phyloP scores from a whole-genome alignment of 352 stramenopile genomes.

The Peronospora destructor region DNA sequence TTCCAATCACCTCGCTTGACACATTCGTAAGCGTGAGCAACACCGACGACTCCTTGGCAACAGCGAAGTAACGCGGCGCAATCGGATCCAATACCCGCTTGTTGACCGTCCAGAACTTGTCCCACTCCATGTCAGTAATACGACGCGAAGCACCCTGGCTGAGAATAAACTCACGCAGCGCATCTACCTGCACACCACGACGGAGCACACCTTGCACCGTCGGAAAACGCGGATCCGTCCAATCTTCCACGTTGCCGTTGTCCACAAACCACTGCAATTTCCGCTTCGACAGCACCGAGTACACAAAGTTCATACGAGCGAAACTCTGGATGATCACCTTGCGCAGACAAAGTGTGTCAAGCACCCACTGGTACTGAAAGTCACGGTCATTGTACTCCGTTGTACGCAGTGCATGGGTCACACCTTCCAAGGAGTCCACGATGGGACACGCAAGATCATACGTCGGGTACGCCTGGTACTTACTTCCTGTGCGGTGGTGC shows the following conservation, averaged over 20 bases:
- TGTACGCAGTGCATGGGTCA: conserved; percentile 97
- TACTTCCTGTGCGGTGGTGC: conserved; percentile 90
- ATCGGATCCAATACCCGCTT: conserved; percentile 96
- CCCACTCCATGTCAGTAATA: conserved; percentile 99
- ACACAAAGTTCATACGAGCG: conserved; percentile 98
- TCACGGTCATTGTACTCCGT: conserved; percentile 99
- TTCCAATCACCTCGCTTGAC: conserved; percentile 43
- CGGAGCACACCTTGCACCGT: conserved; percentile 96
- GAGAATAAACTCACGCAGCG: conserved; percentile 96
- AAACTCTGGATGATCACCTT: conserved; percentile 92
- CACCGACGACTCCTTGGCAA: conserved; percentile 87
- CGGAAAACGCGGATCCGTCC: conserved; percentile 98
- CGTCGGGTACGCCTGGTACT: conserved; percentile 98
- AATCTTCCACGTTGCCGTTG: conserved; percentile 92
- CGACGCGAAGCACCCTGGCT: conserved; percentile 93
- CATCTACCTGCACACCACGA: conserved; percentile 92
- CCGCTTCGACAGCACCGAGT: conserved; percentile 98
- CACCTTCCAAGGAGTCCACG: conserved; percentile 97
- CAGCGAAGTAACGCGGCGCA: conserved; percentile 94
- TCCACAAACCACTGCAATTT: conserved; percentile 99
- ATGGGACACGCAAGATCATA: conserved; percentile 99
- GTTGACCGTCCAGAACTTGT: conserved; percentile 99
- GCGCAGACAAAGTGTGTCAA: conserved; percentile 79
- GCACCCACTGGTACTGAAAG: conserved; percentile 96
- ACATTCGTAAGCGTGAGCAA: conserved; percentile 85